Evolutionary conservation across 805 yeast genomes (phyloP).

Genomic region (Cyberlindnera japonica): DNA sequence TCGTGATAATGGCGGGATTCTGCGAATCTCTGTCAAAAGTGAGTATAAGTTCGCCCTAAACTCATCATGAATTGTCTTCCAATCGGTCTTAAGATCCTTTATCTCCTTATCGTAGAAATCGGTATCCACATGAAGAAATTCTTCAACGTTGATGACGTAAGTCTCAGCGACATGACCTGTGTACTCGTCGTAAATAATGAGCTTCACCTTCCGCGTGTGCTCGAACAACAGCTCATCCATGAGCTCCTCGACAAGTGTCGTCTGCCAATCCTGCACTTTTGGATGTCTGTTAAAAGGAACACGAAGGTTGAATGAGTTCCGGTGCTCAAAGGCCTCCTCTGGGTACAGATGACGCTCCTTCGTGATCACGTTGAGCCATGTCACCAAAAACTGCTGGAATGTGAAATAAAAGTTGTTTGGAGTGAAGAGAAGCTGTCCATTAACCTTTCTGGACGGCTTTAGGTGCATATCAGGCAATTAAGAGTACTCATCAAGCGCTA

Average conservation of each 20-base stretch:
- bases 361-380: conserved; percentile 35
- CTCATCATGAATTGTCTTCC: conserved; percentile 17
- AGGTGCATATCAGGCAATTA: conserved; percentile 1
- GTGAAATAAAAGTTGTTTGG: conserved; percentile 14
- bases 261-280: conserved; percentile 22
- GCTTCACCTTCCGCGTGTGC: conserved; percentile 32
- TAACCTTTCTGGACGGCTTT: conserved; percentile 1
- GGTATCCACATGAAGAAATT: conserved; percentile 25
- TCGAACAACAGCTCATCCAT: conserved; percentile 14
- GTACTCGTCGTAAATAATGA: conserved; percentile 37
- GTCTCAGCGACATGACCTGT: conserved; percentile 32
- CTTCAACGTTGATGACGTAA: conserved; percentile 34
- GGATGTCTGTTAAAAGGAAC: conserved; percentile 47
- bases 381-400: conserved; percentile 30
- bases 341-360: conserved; percentile 38
- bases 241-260: conserved; percentile 11
- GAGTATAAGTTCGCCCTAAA: conserved; percentile 21
- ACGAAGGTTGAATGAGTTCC: conserved; percentile 40
- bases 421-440: conserved; percentile 9
- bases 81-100: conserved; percentile 9
- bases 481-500: background rate
- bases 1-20: conserved; percentile 14
- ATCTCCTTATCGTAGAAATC: conserved; percentile 13
- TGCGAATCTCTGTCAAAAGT: conserved; percentile 14
- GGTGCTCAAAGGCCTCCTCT: conserved; percentile 30